phyloP scores from a whole-genome alignment of 768 basidiomycete genomes.

The Cystofilobasidium ferigula region DNA sequence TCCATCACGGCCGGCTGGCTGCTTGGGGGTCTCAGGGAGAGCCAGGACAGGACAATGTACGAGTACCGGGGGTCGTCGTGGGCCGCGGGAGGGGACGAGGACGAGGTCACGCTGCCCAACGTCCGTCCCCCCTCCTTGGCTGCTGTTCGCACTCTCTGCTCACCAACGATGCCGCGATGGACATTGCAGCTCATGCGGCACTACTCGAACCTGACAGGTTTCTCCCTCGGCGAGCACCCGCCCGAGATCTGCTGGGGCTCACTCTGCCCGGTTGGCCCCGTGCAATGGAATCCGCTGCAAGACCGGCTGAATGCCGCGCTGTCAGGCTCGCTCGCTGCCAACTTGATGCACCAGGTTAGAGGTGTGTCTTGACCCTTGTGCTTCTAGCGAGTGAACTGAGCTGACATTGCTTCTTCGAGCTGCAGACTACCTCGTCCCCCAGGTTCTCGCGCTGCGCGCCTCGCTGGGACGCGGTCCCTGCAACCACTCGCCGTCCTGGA shows the following conservation, averaged over 20 bases:
- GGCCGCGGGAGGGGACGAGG: constrained; percentile 19
- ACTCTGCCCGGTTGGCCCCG: constrained; percentile 16
- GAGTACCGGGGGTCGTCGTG: constrained; percentile 20
- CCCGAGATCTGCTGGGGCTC: constrained; percentile 23
- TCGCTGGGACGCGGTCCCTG: not conserved
- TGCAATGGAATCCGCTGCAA: constrained; percentile 5
- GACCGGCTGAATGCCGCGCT: constrained; percentile 24
- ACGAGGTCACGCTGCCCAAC: constrained; percentile 15
- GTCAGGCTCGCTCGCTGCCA: constrained; percentile 17
- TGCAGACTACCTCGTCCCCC: constrained; percentile 21
- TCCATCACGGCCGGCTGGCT: constrained; percentile 26
- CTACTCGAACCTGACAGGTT: constrained; percentile 18
- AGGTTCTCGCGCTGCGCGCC: not conserved
- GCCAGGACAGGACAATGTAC: constrained; percentile 6
- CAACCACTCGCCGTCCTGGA: not conserved
- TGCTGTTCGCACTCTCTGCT: not conserved
- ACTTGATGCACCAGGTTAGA: constrained; percentile 19
- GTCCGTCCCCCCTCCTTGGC: not conserved
- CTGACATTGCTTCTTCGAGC: not conserved
- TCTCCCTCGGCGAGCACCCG: constrained; percentile 14
- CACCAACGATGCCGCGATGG: no score
- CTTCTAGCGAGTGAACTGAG: not conserved
- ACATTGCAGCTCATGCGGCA: constrained; percentile 16
- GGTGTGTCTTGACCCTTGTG: constrained; percentile 1
- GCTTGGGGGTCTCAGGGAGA: constrained; percentile 1